Evolutionary conservation across 768 basidiomycete species (phyloP).

Genomic region (Lactarius quietus): DNA sequence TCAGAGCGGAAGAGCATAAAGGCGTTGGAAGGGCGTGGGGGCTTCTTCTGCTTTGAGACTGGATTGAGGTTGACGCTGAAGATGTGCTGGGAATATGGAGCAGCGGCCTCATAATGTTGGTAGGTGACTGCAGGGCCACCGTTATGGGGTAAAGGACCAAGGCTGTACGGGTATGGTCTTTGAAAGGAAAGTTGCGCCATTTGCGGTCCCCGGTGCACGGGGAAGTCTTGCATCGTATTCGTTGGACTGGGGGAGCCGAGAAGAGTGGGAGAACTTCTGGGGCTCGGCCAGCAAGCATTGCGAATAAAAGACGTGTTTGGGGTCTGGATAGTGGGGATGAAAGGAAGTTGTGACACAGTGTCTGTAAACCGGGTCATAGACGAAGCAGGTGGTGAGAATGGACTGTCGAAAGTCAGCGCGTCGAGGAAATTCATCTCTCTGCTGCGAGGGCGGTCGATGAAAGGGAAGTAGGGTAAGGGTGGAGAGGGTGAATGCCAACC

Average conservation of each 20-base stretch:
- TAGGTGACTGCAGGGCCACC: background rate
- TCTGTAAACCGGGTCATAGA: background rate
- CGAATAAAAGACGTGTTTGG: background rate
- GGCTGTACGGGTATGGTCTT: background rate
- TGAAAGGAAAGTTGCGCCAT: background rate
- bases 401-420: background rate
- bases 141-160: background rate
- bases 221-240: background rate
- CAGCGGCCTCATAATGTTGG: background rate
- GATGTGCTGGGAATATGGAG: background rate
- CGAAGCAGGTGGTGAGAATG: background rate
- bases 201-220: background rate
- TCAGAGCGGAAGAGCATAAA: conserved; percentile 57
- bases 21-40: conserved; percentile 51
- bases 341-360: background rate
- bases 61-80: background rate
- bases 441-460: background rate
- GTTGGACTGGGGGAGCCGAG: background rate
- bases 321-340: background rate
- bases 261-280: background rate
- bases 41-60: conserved; percentile 26
- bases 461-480: background rate
- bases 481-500: background rate
- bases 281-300: background rate
- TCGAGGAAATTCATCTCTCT: background rate